Evolutionary conservation across 2,329 filamentous ascomycete species (phyloP), one percentile per base, ranked within the genome.

Genomic region (Verticillium klebahnii): DNA sequence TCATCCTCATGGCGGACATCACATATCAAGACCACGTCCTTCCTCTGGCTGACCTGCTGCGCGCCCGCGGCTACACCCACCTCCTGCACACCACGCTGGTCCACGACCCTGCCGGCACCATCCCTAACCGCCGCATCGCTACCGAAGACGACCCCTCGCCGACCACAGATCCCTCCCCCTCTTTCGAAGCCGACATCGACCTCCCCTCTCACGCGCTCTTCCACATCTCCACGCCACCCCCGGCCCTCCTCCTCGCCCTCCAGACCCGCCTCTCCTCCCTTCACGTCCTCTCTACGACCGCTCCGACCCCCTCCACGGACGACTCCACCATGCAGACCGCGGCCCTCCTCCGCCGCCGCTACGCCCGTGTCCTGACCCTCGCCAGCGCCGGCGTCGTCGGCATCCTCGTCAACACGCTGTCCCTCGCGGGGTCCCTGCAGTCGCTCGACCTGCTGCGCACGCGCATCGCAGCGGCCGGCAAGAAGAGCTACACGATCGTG

Each of bases 401-500:
- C 8, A 97, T 99, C 64, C 81, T 99, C 1, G 93, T 99, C 75
- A 98, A 98, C 75, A 99, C 95, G 0, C 86, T 99, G 5, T 94
- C 90, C 25, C 92, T 98, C 6, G 88, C 89, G 63, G 96, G 97
- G 73, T 98, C 97, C 78, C 83, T 97, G 65, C 80, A 86, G 15
- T 93, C 93, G 0, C 87, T 98, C 50, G 83, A 89, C 15, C 83
- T 89, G 60, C 83, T 97, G 36, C 88, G 90, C 63, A 74, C 79
- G 8, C 85, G 88, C 64, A 96, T 99, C 67, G 83, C 86, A 0
- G 83, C 81, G 0, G 91, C 92, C 0, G 93, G 93, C 12, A 98
- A 98, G 79, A 99, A 98, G 78, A 90, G 87, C 73, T 99, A 99
- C 74, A 92, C 94, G 1, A 92, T 99, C 57, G 95, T 99, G 2